A percentile compares a stretch with the other conserved stretches of the same genome.
phyloP scores from a whole-genome alignment of 176 grass and related monocot species.

The Tillandsia leiboldiana region DNA sequence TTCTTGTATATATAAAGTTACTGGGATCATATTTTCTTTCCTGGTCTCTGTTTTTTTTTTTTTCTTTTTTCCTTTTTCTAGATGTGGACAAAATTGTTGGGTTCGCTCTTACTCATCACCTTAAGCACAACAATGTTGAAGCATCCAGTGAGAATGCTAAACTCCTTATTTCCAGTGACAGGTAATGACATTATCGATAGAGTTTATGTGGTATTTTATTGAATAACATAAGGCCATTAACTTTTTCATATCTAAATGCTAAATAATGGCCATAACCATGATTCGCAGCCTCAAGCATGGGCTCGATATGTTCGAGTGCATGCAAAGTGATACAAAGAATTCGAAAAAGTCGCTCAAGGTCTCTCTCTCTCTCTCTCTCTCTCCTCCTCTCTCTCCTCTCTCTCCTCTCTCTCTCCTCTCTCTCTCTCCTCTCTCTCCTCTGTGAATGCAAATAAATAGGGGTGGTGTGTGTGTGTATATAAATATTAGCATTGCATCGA shows the following conservation, averaged over 20 bases:
- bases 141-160: conserved; percentile 8
- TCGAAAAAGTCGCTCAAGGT: conserved; percentile 97
- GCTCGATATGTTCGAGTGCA: conserved; percentile 69
- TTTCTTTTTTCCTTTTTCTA: neutral
- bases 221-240: too few species aligned
- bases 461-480: too few species aligned
- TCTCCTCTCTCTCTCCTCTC: conserved; percentile 24
- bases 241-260: too few species aligned
- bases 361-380: neutral
- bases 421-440: neutral
- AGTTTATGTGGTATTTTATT: neutral
- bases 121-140: conserved; percentile 6
- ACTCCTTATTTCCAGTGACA: conserved; percentile 21
- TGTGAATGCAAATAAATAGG: too few species aligned
- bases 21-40: neutral
- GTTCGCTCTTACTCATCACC: conserved; percentile 22
- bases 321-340: conserved; percentile 93
- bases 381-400: conserved; percentile 27
- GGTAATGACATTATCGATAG: conserved; percentile 14
- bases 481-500: too few species aligned
- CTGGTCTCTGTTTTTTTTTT: neutral
- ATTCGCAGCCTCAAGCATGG: conserved; percentile 76
- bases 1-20: neutral
- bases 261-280: neutral
- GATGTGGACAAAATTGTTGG: conserved; percentile 37